Percentiles rank a stretch among this genome's conserved stretches.
phyloP scores from a whole-genome alignment of 164 flowering plant species.

The Pachysandra terminalis region DNA sequence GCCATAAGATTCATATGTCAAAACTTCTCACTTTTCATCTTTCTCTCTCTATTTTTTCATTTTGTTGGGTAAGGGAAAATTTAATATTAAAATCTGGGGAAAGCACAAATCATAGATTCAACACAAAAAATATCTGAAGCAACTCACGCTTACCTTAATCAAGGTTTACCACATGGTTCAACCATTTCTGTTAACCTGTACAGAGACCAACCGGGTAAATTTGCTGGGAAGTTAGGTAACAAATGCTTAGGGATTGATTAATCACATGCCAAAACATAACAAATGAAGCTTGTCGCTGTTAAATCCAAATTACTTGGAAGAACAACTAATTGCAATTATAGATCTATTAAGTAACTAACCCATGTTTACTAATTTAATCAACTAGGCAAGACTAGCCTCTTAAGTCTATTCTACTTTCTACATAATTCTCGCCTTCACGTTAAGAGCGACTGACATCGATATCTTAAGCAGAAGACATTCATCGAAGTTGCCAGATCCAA shows the following conservation, averaged over 20 bases:
- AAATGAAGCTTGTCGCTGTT: background rate
- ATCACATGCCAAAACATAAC: slow-evolving; percentile 4
- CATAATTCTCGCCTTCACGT: background rate
- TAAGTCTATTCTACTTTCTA: background rate
- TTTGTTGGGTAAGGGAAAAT: no score
- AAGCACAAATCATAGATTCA: background rate
- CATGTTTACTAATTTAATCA: background rate
- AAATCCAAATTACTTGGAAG: no score
- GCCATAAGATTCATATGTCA: no score
- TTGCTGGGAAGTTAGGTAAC: slow-evolving; percentile 9
- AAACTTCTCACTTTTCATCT: no score
- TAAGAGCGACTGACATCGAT: background rate
- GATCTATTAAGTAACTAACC: no score
- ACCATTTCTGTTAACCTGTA: background rate
- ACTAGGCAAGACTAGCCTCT: no score
- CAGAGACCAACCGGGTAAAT: background rate
- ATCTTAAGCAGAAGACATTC: background rate
- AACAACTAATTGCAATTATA: no score
- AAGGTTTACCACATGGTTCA: background rate
- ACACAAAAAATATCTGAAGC: background rate
- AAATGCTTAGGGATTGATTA: slow-evolving; percentile 12
- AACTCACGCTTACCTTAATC: background rate
- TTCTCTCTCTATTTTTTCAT: no score
- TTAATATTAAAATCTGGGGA: background rate
- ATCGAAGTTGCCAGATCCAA: slow-evolving; percentile 13